A percentile compares a stretch with the other conserved stretches of the same genome.
phyloP scores from a whole-genome alignment of 176 grass and related monocot genomes.

The Calamus simplicifolius region DNA sequence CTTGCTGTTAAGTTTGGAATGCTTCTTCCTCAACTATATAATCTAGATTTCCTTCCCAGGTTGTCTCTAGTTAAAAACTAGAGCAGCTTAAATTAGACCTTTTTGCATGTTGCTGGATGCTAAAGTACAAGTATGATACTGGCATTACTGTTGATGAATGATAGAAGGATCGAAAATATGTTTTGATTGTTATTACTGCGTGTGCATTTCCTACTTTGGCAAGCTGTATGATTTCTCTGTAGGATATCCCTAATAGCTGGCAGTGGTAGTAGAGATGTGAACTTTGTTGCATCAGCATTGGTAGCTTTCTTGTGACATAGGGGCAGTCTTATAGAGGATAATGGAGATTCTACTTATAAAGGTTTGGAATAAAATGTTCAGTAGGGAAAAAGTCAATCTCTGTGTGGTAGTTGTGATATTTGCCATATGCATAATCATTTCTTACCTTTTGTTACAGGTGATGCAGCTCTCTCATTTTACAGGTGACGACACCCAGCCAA shows the following conservation, averaged over 20 bases:
- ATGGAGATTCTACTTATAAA: conserved; percentile 8
- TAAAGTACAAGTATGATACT: conserved; percentile 7
- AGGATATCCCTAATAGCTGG: too few relatives aligned
- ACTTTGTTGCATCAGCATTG: too few relatives aligned
- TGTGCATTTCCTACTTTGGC: too few relatives aligned
- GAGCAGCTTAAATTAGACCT: conserved; percentile 1
- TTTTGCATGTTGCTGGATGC: not conserved
- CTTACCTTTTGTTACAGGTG: conserved; percentile 27
- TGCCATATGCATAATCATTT: conserved; percentile 34
- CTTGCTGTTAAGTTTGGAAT: conserved; percentile 1
- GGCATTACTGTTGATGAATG: not conserved
- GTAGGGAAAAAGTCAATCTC: conserved; percentile 17
- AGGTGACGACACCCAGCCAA: too few relatives aligned
- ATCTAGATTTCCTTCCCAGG: not conserved
- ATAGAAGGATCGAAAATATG: not conserved
- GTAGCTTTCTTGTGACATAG: too few relatives aligned
- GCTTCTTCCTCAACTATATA: conserved; percentile 1
- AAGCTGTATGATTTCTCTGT: too few relatives aligned
- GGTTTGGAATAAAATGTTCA: conserved; percentile 9
- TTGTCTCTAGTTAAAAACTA: conserved; percentile 19
- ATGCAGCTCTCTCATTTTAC: not conserved
- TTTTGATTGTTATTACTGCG: too few relatives aligned
- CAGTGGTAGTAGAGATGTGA: too few relatives aligned
- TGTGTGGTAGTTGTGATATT: conserved; percentile 27
- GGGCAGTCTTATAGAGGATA: too few relatives aligned